Evolutionary conservation across 768 basidiomycete species (phyloP).

Genomic region (Psilocybe sp.): DNA sequence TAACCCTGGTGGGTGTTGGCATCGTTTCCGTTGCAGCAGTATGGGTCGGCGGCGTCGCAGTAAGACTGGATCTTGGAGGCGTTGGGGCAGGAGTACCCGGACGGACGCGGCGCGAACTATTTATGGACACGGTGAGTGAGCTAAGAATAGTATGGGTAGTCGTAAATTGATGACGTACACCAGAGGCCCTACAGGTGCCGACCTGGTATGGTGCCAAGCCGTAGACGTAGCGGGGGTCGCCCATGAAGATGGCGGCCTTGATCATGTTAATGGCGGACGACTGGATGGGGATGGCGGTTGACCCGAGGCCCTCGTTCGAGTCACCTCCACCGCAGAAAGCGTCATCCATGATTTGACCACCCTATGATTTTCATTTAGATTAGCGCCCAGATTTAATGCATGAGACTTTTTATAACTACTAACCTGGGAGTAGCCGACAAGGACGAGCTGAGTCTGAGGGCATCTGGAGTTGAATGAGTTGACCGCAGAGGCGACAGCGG

Average conservation of each 20-base stretch:
- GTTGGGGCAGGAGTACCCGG: constrained; percentile 29
- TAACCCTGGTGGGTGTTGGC: constrained; percentile 29
- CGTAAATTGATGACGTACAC: constrained; percentile 17
- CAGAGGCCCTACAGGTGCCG: constrained; percentile 27
- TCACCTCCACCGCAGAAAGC: constrained; percentile 32
- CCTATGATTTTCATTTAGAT: constrained; percentile 15
- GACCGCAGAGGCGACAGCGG: constrained; percentile 27
- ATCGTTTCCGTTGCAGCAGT: constrained; percentile 31
- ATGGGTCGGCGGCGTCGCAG: constrained; percentile 32
- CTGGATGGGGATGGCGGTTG: constrained; percentile 28
- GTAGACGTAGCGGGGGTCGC: constrained; percentile 28
- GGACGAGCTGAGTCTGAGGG: constrained; percentile 27
- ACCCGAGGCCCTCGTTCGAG: constrained; percentile 24
- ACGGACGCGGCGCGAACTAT: constrained; percentile 30
- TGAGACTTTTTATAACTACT: neutral
- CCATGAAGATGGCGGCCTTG: constrained; percentile 32
- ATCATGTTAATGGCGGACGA: constrained; percentile 27
- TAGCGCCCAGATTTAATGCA: neutral
- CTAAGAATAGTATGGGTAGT: neutral
- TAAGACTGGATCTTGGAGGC: constrained; percentile 26
- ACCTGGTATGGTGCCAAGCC: constrained; percentile 29
- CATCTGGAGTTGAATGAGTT: constrained; percentile 30
- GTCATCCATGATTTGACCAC: constrained; percentile 32
- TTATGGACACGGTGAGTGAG: neutral
- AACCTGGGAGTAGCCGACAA: constrained; percentile 32